Conservation (phyloP, 1,284 basidiomycete species). For the Mixia osmundae region DNA sequence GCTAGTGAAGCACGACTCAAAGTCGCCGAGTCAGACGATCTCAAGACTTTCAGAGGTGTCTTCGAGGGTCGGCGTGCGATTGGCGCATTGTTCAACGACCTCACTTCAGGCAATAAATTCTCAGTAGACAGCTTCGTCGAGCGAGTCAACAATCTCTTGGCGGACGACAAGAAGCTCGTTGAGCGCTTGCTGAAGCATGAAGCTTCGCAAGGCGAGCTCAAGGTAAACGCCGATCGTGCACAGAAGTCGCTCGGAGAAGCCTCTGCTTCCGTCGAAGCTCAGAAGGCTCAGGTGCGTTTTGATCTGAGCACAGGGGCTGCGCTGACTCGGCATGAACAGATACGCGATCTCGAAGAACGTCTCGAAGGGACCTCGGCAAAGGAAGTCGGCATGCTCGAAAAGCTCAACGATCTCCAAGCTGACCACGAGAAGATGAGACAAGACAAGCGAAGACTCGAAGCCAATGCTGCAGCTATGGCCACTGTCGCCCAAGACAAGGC, state of each 20-base stretch:
- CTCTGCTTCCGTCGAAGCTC: neutral
- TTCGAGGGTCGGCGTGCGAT: too few relatives aligned
- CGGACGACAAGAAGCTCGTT: conserved; percentile 8
- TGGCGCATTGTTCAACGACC: too few relatives aligned
- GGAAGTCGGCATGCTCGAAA: conserved; percentile 12
- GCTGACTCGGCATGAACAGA: neutral
- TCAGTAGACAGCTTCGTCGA: too few relatives aligned
- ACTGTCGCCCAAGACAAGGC: neutral
- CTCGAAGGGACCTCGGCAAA: conserved; percentile 9
- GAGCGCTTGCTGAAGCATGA: conserved; percentile 2
- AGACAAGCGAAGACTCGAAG: conserved; percentile 11
- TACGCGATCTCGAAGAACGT: conserved; percentile 12
- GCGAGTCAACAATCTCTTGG: conserved; percentile 4
- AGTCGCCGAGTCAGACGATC: conserved; percentile 2
- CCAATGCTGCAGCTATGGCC: neutral
- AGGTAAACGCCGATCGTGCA: conserved; percentile 1
- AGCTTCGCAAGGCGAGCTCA: neutral
- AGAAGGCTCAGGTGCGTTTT: conserved; percentile 4
- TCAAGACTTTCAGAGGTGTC: conserved; percentile 5
- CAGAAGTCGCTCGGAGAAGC: neutral
- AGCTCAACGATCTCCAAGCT: conserved; percentile 14
- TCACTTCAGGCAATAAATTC: too few relatives aligned
- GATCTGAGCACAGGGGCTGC: neutral
- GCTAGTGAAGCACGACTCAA: neutral
- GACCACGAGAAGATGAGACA: conserved; percentile 8